phyloP scores from a whole-genome alignment of 306 rosid species.

The Vigna nakashimae region DNA sequence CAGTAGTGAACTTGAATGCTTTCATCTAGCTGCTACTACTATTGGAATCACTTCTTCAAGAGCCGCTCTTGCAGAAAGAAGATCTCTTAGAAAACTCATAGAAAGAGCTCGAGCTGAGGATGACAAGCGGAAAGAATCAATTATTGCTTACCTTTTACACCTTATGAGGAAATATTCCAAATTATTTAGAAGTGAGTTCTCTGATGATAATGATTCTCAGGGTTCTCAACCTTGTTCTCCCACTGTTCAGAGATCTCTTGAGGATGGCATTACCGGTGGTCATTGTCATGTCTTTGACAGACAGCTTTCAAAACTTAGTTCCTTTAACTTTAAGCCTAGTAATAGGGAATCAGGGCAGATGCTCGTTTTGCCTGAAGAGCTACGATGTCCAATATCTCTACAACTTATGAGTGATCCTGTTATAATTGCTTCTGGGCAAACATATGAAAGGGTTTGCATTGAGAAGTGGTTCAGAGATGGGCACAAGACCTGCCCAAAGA shows the following conservation, averaged over 20 bases:
- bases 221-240: conserved; percentile 94
- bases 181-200: conserved; percentile 74
- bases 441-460: conserved; percentile 86
- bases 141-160: conserved; percentile 82
- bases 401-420: conserved; percentile 92
- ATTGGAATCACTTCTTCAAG: conserved; percentile 88
- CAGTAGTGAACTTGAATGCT: conserved; percentile 74
- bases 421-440: conserved; percentile 89
- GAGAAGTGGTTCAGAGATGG: conserved; percentile 89
- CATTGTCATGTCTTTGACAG: conserved; percentile 65
- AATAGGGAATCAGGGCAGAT: conserved; percentile 70
- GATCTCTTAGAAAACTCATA: conserved; percentile 81
- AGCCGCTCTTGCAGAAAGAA: conserved; percentile 84
- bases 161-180: conserved; percentile 92
- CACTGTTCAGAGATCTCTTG: conserved; percentile 63
- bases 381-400: conserved; percentile 88
- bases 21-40: conserved; percentile 80
- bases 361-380: conserved; percentile 78
- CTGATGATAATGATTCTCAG: conserved; percentile 86
- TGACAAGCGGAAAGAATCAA: conserved; percentile 86
- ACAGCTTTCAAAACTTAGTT: conserved; percentile 66
- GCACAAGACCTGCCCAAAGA: conserved; percentile 82
- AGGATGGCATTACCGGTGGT: conserved; percentile 50
- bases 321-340: conserved; percentile 65
- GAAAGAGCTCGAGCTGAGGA: conserved; percentile 86